These are phyloP conservation scores for Ceratocystis harringtonii DNA, from an alignment of 2,329 filamentous ascomycete species.

Conservation along the genomic window DNA sequence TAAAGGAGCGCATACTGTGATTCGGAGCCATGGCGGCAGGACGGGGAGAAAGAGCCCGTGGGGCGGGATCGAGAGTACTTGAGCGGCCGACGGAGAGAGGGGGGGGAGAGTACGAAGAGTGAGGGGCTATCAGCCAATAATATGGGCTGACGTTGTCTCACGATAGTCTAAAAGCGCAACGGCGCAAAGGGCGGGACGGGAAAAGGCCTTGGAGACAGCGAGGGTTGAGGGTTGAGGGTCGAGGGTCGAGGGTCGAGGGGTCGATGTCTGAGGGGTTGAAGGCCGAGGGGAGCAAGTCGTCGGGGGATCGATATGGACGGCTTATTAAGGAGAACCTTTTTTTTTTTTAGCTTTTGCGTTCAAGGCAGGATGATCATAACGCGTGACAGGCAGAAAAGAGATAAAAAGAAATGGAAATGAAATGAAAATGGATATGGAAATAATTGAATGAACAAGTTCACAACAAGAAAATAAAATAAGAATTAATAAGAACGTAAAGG, in stretches of 20 bases:
- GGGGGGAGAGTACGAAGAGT: not conserved
- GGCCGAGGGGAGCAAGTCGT: not conserved
- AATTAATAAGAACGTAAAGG: not conserved
- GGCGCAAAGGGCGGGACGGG: no score
- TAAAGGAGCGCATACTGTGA: conserved; percentile 13
- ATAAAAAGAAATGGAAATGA: not conserved
- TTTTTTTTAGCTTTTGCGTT: not conserved
- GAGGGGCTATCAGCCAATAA: not conserved
- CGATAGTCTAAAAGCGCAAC: no score
- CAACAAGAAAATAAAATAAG: conserved; percentile 6
- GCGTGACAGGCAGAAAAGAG: not conserved
- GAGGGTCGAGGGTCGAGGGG: no score
- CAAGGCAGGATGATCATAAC: conserved; percentile 4
- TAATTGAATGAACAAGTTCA: no score
- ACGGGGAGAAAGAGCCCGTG: not conserved
- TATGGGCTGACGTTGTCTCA: no score
- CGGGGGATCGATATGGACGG: not conserved
- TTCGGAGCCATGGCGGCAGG: conserved; percentile 16
- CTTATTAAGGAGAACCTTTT: no score
- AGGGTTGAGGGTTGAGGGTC: no score
- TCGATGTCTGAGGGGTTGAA: not conserved
- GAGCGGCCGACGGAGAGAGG: not conserved
- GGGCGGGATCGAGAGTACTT: not conserved
- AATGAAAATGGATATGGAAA: not conserved
- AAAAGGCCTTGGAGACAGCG: no score